Conservation (phyloP, 768 basidiomycete species). For the Pholiota molesta region DNA sequence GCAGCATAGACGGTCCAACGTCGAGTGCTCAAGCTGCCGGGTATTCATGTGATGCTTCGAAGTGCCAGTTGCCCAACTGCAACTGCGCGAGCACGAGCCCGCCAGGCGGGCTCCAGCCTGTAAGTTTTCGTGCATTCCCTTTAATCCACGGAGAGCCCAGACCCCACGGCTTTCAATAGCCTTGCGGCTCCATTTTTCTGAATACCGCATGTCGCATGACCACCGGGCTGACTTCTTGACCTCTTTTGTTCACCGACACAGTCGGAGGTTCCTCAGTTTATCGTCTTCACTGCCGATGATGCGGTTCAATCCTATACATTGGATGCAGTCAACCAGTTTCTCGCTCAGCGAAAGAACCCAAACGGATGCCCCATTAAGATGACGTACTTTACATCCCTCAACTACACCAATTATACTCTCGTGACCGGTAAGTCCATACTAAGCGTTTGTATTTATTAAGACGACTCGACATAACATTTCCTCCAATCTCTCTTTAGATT, state of each 20-base stretch:
- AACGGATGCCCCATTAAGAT: conserved; percentile 77
- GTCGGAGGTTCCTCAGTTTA: conserved; percentile 65
- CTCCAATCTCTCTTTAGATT: conserved; percentile 44
- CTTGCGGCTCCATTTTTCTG: neutral
- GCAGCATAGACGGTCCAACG: conserved; percentile 54
- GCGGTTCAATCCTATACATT: conserved; percentile 79
- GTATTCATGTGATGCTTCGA: conserved; percentile 68
- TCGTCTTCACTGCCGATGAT: conserved; percentile 78
- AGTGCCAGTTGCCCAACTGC: conserved; percentile 72
- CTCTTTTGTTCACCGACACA: conserved; percentile 26
- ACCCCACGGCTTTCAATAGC: neutral
- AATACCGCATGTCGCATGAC: neutral
- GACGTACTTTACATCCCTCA: conserved; percentile 75
- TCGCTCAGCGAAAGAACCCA: conserved; percentile 73
- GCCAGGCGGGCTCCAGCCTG: conserved; percentile 69
- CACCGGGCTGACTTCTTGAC: neutral
- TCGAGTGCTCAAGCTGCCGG: conserved; percentile 57
- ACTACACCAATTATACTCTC: conserved; percentile 76
- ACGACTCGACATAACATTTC: neutral
- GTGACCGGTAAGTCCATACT: conserved; percentile 49
- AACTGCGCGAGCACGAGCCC: conserved; percentile 74
- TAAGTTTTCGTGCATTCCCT: conserved; percentile 38
- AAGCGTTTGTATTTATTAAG: neutral
- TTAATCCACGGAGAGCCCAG: neutral
- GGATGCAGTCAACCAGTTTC: conserved; percentile 74